Percentiles rank a stretch among this genome's conserved stretches.
Conservation (phyloP, 2,329 filamentous ascomycete genomes). For the Hypoxylon sp. region DNA sequence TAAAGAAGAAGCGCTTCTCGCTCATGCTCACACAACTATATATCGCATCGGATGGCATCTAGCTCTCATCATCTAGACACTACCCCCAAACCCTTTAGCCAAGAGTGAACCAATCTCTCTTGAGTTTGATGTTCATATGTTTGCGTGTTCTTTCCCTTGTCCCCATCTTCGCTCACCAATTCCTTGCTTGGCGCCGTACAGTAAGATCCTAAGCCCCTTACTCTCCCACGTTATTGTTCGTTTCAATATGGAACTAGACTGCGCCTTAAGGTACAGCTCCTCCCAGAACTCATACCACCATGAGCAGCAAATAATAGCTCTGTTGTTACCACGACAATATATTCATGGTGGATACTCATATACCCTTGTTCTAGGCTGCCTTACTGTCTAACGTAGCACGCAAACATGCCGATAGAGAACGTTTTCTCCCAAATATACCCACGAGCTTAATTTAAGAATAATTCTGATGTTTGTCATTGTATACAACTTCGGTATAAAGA, state of each 20-base stretch:
- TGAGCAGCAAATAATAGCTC: background rate
- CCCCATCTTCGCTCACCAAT: background rate
- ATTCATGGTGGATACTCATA: background rate
- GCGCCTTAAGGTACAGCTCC: background rate
- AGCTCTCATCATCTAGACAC: background rate
- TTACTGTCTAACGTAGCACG: background rate
- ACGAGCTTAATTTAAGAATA: background rate
- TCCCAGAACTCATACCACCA: background rate
- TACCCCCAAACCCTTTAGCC: background rate
- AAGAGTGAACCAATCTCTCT: background rate
- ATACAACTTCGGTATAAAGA: background rate
- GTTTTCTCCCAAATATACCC: background rate
- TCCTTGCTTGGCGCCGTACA: background rate
- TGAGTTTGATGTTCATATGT: background rate
- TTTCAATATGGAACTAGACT: background rate
- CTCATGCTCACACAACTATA: constrained; percentile 5
- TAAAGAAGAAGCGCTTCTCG: background rate
- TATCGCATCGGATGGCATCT: background rate
- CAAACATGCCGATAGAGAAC: background rate
- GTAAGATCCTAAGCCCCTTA: constrained; percentile 3
- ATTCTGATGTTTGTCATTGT: background rate
- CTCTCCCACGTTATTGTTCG: background rate
- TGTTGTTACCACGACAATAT: background rate
- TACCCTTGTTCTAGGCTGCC: background rate
- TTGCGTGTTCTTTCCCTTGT: background rate